These are phyloP conservation scores for Ophiostoma perfectum DNA, from an alignment of 2,329 filamentous ascomycete species.

Conservation along the genomic window DNA sequence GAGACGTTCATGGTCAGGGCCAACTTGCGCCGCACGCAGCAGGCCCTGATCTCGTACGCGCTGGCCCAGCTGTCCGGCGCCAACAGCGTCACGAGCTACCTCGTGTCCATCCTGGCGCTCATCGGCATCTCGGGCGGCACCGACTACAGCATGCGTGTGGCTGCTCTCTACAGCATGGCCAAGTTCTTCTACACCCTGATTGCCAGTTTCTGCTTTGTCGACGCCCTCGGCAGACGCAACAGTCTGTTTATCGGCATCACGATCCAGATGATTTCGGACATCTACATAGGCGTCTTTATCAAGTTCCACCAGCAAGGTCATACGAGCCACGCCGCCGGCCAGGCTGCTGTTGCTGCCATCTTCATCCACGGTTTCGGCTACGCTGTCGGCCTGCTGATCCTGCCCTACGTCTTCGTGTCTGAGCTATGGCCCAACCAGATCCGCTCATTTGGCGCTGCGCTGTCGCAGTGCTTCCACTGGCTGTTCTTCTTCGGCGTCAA, in stretches of 20 bases:
- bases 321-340: conserved; percentile 28
- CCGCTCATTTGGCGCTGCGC: conserved; percentile 40
- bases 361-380: conserved; percentile 45
- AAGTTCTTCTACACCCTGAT: conserved; percentile 41
- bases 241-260: conserved; percentile 31
- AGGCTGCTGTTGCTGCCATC: conserved; percentile 40
- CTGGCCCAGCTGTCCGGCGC: conserved; percentile 42
- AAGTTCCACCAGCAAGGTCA: conserved; percentile 32
- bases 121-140: conserved; percentile 34
- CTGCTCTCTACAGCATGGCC: conserved; percentile 40
- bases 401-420: conserved; percentile 42
- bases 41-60: conserved; percentile 36
- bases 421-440: conserved; percentile 44
- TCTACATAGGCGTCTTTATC: conserved; percentile 40
- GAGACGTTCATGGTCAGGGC: conserved; percentile 36
- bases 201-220: conserved; percentile 40
- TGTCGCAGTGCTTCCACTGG: conserved; percentile 38
- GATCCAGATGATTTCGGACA: conserved; percentile 38
- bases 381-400: conserved; percentile 34
- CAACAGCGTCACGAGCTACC: conserved; percentile 41
- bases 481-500: conserved; percentile 36
- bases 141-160: conserved; percentile 36
- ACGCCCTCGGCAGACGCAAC: conserved; percentile 39
- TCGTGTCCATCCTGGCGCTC: conserved; percentile 40
- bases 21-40: conserved; percentile 39